These are phyloP conservation scores for Penicillium robsamsonii DNA, from an alignment of 495 filamentous ascomycete genomes.

Conservation along the genomic window DNA sequence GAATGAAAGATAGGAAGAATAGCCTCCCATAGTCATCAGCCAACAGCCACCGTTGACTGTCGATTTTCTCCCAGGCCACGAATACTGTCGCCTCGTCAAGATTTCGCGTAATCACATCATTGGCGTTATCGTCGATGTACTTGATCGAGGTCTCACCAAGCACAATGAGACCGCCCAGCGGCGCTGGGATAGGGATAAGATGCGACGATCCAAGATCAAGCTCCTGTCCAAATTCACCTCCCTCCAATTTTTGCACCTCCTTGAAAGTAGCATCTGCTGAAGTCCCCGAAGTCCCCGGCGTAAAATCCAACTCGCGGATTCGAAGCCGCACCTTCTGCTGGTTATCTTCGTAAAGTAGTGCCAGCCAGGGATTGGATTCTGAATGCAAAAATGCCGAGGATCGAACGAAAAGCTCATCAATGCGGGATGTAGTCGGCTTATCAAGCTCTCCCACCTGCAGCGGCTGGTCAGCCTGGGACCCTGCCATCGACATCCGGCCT, in stretches of 20 bases:
- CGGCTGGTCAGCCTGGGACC: constrained; percentile 32
- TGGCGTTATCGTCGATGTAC: constrained; percentile 73
- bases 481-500: constrained; percentile 25
- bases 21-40: constrained; percentile 87
- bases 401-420: constrained; percentile 84
- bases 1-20: constrained; percentile 71
- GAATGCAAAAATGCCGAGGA: constrained; percentile 79
- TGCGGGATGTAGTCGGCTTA: constrained; percentile 67
- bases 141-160: constrained; percentile 80
- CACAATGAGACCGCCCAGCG: constrained; percentile 69
- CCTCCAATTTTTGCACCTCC: constrained; percentile 39
- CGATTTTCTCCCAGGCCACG: constrained; percentile 81
- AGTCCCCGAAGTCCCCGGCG: constrained; percentile 43
- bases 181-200: constrained; percentile 77
- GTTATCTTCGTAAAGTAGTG: constrained; percentile 77
- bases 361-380: constrained; percentile 70
- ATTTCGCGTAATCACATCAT: constrained; percentile 55
- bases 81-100: constrained; percentile 77
- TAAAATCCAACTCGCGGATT: constrained; percentile 55
- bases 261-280: constrained; percentile 51
- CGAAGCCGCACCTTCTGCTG: constrained; percentile 61
- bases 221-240: constrained; percentile 49
- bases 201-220: constrained; percentile 72
- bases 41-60: constrained; percentile 75
- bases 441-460: constrained; percentile 58